Base-by-base conservation (phyloP, 257 asterid species). In the Cruciata laevipes region DNA sequence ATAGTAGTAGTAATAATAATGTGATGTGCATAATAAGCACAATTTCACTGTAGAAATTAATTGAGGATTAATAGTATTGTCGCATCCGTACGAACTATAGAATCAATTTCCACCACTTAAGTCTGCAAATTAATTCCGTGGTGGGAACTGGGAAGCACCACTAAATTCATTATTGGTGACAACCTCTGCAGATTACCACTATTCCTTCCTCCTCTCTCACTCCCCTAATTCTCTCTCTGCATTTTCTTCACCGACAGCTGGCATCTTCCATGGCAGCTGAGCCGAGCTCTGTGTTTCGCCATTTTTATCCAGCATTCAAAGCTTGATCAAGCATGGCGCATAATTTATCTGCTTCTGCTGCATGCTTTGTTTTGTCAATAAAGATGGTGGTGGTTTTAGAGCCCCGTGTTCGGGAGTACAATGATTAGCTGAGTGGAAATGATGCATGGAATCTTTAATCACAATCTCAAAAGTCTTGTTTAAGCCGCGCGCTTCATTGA, bases 371-470 rank as follows among this genome's bases (percentile, higher is more conserved):
- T 38, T 40, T 40, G 49, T 11, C 51, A 12, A 12, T 40, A 42
- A 42, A 42, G 51, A 42, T 42, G 38, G 14, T 9, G 16, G 16
- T 12, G 16, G 1, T 7, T 70, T 63, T 53, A 27, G 60, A 75
- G 80, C 78, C 71, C 78, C 69, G 78, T 78, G 68, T 69, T 75
- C 57, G 38, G 42, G 61, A 21, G 75, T 71, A 74, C 82, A 80
- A 80, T 80, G 71, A 76, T 80, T 70, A 76, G 42, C 6, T 60
- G 65, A 31, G 16, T 10, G 30, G 30, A 42, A 42, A 14, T 58
- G 63, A 58, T 58, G 60, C 23, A 58, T 25, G 33, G 65, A 69
- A 69, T 69, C 79, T 63, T 75, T 69, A 56, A 56, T 42, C 51
- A 42, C 18, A 40, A 40, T 40, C 49, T 38, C 63, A 70, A 64